Evolutionary conservation across 177 flowering plant genomes (phyloP), one percentile per base, ranked within the genome.

Genomic region (Vitis hybrid): DNA sequence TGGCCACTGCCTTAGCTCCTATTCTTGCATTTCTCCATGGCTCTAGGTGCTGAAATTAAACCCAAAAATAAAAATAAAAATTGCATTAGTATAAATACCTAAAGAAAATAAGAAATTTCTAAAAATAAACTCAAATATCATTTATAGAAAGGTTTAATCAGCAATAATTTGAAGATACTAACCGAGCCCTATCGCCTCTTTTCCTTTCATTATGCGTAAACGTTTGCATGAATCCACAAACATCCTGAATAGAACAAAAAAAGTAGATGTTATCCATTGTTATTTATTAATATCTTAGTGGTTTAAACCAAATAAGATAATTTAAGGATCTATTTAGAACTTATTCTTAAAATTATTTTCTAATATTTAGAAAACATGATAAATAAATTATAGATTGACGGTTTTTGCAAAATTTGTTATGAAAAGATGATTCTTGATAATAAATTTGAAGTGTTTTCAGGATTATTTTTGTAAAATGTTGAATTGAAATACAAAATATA

Each of bases 181-280:
- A 89, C 93, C 91, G 50, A 90, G 91, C 63, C 92, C 96, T 70
- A 85, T 81, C 18, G 94, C 94, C 48, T 90, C 97, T 2, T 84
- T 75, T 67, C 91, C 97, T 74, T 90, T 91, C 92, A 89, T 87
- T 17, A 91, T 82, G 14, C 94, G 90, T 55, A 91, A 68, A 17
- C 97, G 87, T 72, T 86, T 91, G 91, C 97, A 91, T 69, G 97
- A 90, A 66, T 82, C 86, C 14, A 88, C 91, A 77, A 91, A 91
- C 94, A 90, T 91, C 77, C 97, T 90, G 81, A 11, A 30, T 18
- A 8, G 21, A 21, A 61, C 14, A 2, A 41, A 32, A 9, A 0
- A 9, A 1, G 9, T 32, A 66, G 35, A 60, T 14, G 52, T 52
- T 11, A 24, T 21, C 0, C 0, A 41, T 24, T 15, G 17, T 56